phyloP scores from a whole-genome alignment of 1,284 basidiomycete species.

The Anthracocystis panici-leucophaei region DNA sequence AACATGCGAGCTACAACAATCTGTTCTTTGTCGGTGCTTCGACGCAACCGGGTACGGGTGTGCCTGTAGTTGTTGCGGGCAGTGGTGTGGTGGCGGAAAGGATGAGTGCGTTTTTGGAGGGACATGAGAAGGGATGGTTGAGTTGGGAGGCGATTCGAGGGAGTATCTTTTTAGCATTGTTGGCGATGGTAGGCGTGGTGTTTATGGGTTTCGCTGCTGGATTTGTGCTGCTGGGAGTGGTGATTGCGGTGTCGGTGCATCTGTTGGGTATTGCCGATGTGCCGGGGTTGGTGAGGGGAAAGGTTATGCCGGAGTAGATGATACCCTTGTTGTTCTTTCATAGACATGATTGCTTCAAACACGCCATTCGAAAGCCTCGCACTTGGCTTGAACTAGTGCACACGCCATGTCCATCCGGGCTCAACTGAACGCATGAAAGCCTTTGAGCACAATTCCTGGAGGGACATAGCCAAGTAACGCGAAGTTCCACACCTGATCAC shows the following conservation, averaged over 20 bases:
- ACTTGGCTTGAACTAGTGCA: no score
- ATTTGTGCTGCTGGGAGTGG: conserved; percentile 24
- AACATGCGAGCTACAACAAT: conserved; percentile 57
- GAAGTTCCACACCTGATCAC: no score
- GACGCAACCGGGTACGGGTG: conserved; percentile 70
- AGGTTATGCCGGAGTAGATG: conserved; percentile 39
- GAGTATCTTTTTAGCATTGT: conserved; percentile 27
- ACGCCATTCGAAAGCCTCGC: no score
- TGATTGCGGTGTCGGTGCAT: conserved; percentile 39
- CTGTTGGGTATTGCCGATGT: conserved; percentile 45
- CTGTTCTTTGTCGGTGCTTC: conserved; percentile 71
- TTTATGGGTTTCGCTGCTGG: conserved; percentile 36
- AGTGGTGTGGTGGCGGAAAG: conserved; percentile 56
- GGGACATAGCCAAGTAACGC: no score
- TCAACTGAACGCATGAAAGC: no score
- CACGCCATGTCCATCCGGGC: no score
- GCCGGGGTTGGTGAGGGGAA: conserved; percentile 31
- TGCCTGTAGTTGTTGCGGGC: conserved; percentile 63
- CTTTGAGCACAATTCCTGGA: no score
- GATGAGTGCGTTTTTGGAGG: conserved; percentile 43
- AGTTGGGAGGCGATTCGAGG: conserved; percentile 45
- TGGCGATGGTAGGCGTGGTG: conserved; percentile 26
- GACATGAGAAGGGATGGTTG: conserved; percentile 36
- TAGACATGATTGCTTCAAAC: no score
- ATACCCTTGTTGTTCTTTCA: not conserved